Conservation (phyloP, 176 grass and related monocot species). For the Pharus latifolius region DNA sequence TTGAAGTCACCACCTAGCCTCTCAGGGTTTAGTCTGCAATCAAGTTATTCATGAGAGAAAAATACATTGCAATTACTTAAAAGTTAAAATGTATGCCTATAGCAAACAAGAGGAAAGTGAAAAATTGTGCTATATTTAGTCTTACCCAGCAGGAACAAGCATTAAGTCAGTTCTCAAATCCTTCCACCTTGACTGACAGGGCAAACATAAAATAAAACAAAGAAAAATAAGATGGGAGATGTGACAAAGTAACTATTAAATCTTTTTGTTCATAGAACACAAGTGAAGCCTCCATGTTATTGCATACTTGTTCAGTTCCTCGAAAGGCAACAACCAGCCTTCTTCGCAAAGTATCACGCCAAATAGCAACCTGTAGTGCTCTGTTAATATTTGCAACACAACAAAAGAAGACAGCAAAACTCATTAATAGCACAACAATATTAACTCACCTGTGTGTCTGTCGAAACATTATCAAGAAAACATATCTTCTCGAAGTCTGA, state of each 20-base stretch:
- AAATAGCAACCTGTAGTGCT: slow-evolving; percentile 65
- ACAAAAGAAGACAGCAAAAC: background rate
- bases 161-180: slow-evolving; percentile 91
- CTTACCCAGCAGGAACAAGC: slow-evolving; percentile 79
- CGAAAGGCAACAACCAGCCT: slow-evolving; percentile 79
- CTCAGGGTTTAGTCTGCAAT: slow-evolving; percentile 83
- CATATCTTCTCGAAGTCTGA: slow-evolving; percentile 97
- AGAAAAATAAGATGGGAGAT: slow-evolving; percentile 4
- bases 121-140: background rate
- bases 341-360: slow-evolving; percentile 81
- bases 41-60: background rate
- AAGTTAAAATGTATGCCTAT: background rate
- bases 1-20: slow-evolving; percentile 75
- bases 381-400: slow-evolving; percentile 8
- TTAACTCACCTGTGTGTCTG: slow-evolving; percentile 64
- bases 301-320: slow-evolving; percentile 93
- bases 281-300: slow-evolving; percentile 18
- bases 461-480: slow-evolving; percentile 83
- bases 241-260: background rate
- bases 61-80: background rate
- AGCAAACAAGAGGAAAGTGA: background rate
- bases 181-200: slow-evolving; percentile 80
- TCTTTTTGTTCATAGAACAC: background rate
- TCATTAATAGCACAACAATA: background rate
- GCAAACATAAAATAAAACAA: slow-evolving; percentile 6